These are phyloP conservation scores for Schizophyllum amplum DNA, from an alignment of 1,284 basidiomycete species.

Conservation along the genomic window DNA sequence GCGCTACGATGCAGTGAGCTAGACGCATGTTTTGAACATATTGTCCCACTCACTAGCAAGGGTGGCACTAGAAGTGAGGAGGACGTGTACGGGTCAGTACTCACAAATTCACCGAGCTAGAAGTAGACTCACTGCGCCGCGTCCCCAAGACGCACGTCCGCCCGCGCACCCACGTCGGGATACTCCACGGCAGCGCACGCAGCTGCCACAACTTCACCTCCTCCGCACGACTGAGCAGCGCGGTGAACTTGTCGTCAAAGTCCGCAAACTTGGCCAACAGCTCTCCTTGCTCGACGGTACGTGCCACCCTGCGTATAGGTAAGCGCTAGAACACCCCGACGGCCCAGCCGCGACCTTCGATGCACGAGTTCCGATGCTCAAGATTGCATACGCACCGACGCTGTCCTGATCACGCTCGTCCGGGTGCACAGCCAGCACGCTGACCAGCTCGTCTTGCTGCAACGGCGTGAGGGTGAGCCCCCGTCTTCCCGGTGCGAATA, in stretches of 20 bases:
- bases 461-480: constrained; percentile 3
- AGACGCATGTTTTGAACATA: background rate
- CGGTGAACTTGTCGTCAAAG: constrained; percentile 5
- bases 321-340: no score
- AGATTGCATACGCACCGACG: constrained; percentile 3
- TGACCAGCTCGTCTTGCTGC: constrained; percentile 3
- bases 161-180: background rate
- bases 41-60: background rate
- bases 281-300: constrained; percentile 6
- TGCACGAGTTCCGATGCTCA: no score
- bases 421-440: constrained; percentile 1
- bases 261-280: constrained; percentile 8
- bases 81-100: background rate
- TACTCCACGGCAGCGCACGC: constrained; percentile 5
- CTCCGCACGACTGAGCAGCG: constrained; percentile 8
- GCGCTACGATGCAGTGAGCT: constrained; percentile 3
- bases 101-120: no score
- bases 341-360: no score
- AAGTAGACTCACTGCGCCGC: constrained; percentile 11
- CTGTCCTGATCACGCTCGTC: constrained; percentile 7
- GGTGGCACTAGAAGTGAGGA: background rate
- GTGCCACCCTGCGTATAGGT: constrained; percentile 7
- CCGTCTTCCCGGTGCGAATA: background rate
- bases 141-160: constrained; percentile 10
- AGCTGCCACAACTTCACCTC: constrained; percentile 9